Conservation (phyloP, 345 rosid genomes). For the Pelargonium nanum region DNA sequence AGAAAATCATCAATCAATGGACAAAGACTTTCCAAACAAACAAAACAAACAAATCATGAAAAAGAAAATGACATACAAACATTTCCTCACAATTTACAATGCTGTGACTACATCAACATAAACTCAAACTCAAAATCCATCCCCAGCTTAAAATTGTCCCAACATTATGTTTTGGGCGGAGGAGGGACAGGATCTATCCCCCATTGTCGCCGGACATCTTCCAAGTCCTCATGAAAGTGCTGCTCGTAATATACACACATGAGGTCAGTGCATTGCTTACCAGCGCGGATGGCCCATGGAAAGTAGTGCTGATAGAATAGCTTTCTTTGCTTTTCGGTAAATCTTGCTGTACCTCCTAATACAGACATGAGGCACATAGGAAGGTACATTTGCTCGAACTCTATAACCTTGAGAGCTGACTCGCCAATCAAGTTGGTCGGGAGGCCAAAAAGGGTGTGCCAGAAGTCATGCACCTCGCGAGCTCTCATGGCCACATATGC, state of each 20-base stretch:
- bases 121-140: too few relatives aligned
- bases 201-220: conserved; percentile 29
- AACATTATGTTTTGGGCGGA: conserved; percentile 4
- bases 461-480: conserved; percentile 43
- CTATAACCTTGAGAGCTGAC: conserved; percentile 42
- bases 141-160: too few relatives aligned
- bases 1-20: too few relatives aligned
- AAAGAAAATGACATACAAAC: too few relatives aligned
- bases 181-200: conserved; percentile 28
- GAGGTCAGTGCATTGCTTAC: conserved; percentile 26
- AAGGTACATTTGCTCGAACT: conserved; percentile 39
- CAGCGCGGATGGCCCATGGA: conserved; percentile 35
- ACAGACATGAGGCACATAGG: conserved; percentile 41
- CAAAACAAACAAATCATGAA: too few relatives aligned
- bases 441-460: conserved; percentile 38
- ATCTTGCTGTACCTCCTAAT: conserved; percentile 29
- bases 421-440: conserved; percentile 37
- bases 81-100: too few relatives aligned
- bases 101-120: too few relatives aligned
- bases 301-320: conserved; percentile 32
- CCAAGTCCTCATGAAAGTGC: conserved; percentile 38
- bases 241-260: conserved; percentile 36
- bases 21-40: too few relatives aligned
- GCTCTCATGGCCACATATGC: conserved; percentile 41
- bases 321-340: conserved; percentile 34